Evolutionary conservation across 345 rosid species (phyloP), one percentile per base, ranked within the genome.

Genomic region (Raphanus sativus): DNA sequence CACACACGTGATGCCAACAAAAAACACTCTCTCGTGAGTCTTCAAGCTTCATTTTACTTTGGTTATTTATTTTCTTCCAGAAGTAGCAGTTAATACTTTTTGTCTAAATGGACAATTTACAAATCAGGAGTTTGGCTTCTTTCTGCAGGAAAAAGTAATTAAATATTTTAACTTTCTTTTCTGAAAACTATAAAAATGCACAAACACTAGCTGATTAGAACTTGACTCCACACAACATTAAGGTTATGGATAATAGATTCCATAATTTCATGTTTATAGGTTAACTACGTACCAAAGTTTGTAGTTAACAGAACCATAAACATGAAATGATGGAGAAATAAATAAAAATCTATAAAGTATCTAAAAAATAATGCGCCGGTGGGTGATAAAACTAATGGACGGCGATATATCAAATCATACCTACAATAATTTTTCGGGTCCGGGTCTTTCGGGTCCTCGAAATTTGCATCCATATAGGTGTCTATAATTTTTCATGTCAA

Each of bases 1-100:
- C 26, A 76, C 80, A 77, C 81, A 77, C 66, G 81, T 71, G 76
- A 77, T 17, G 59, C 26, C 33, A 70, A 61, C 69, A 60, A 69
- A 60, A 5, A 42, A 42, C 60, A 67, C 67, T 42, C 67, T 24
- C 69, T 76, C 70, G 74, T 40, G 70, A 25, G 12, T 62, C 55
- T 50, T 50, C 21, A 50, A 50, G 55, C 55, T 50, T 50, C 55
- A 50, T 50, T 50, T 50, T 48, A 28, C 67, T 48, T 61, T 75
- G 34, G 67, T 58, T 38, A n/a, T 36, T 29, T 66, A 3, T 55
- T 38, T 69, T 61, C 36, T 65, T 54, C 24, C 30, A 24, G 29
- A 36, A 2, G 25, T 36, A 25, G 59, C 70, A 54, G 33, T 62
- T 63, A 62, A 76, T 25, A 50, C 28, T 3, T 24, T 32, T 69